Evolutionary conservation across 2,329 filamentous ascomycete species (phyloP), one percentile per base, ranked within the genome.

Genomic region (Monosporascus sp.): DNA sequence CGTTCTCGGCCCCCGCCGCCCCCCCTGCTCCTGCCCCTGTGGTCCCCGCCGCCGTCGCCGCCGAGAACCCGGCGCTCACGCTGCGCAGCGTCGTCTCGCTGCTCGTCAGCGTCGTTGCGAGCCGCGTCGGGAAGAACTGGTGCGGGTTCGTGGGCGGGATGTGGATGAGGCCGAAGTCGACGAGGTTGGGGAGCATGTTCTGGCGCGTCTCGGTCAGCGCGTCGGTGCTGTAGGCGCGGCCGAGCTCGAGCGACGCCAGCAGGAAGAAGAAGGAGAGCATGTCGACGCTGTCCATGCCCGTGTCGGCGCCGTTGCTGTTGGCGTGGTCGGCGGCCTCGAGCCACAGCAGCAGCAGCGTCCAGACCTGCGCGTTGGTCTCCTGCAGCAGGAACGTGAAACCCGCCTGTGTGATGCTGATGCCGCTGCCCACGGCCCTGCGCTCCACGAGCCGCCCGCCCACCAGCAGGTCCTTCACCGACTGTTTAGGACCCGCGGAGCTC

Each of bases 261-360:
- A 97, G 89, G 71, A 99, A 97, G 61, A 99, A 84, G 69, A 99
- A 99, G 6, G 90, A 92, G 6, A 99, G 83, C 68, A 97, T 92
- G 65, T 99, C 94, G 47, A 96, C 91, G 54, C 88, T 86, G 60
- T 96, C 90, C 78, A 96, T 87, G 35, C 37, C 47, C 17, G 20
- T 35, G 52, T 55, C 55, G 39, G 52, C 53, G 45, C 69, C 68
- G 48, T 71, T 69, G 15, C 69, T 72, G 47, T 62, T 65, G 9
- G 61, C 59, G 20, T 61, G 75, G 61, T 90, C 87, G 45, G 88
- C 88, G 56, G 90, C 88, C 60, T 95, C 89, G 49, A 99, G 84
- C 78, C 96, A 99, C 35, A 97, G 85, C 31, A 99, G 87, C 37
- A 99, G 78, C 47, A 99, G 77, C 25, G 91, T 94, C 94, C 94